Evolutionary conservation across 129 eudicot species (phyloP), one percentile per base, ranked within the genome.

Genomic region (Arctium lappa): DNA sequence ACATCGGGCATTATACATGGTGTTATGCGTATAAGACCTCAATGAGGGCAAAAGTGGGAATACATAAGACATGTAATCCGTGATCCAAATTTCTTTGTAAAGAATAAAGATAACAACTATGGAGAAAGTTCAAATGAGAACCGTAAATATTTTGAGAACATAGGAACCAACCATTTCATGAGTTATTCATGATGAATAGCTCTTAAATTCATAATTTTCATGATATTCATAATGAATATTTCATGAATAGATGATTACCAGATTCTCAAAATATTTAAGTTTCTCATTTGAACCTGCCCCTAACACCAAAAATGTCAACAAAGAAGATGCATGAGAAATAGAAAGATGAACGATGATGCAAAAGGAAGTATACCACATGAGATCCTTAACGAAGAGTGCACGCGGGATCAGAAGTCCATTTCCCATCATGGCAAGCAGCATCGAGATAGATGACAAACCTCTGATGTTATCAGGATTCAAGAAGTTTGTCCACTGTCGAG

Each of bases 361-460:
- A 70, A 75, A 74, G 69, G 46, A 75, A 74, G 53, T 88, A 77
- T 93, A 96, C 99, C 99, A 96, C 99, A 96, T 96, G 60, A 96
- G 86, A 87, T 96, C 99, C 53, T 97, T 95, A 75, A 86, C 92
- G 75, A 93, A 89, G 77, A 96, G 93, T 71, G 99, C 98, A 53
- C 99, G 98, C 48, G 99, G 99, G 66, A 96, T 91, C 92, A 96
- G 36, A 62, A 96, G 93, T 76, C 98, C 99, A 66, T 96, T 96
- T 48, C 99, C 99, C 27, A 86, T 86, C 98, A 96, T 91, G 44
- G 97, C 99, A 80, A 96, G 98, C 90, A 96, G 83, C 99, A 96
- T 96, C 56, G 99, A 89, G 65, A 90, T 50, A 62, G 99, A 83
- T 77, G 99, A 96, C 63, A 96, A 89, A 74, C 99, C 99, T 89